phyloP scores from a whole-genome alignment of 2,329 filamentous ascomycete species.

The Bipolaris bicolor region DNA sequence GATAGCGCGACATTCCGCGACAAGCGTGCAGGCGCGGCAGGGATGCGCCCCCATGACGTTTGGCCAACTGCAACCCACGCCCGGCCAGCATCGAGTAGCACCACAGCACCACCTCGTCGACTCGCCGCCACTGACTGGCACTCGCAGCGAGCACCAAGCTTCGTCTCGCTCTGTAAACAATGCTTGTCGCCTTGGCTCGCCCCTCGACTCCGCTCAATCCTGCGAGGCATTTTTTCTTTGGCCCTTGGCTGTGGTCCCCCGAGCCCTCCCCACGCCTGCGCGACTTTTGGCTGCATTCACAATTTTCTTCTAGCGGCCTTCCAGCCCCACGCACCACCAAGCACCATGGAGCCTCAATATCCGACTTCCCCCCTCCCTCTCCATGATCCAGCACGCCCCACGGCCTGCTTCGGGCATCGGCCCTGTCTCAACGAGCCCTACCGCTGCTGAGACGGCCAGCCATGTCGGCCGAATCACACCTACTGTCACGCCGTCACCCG shows the following conservation, averaged over 20 bases:
- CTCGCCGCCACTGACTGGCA: not conserved
- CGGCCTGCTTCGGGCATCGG: constrained; percentile 13
- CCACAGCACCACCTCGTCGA: constrained; percentile 1
- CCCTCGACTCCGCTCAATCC: not conserved
- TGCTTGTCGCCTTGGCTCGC: constrained; percentile 15
- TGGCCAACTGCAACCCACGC: constrained; percentile 7
- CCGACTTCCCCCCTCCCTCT: constrained; percentile 12
- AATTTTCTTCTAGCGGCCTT: constrained; percentile 27
- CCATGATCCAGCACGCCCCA: constrained; percentile 22
- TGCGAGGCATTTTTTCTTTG: constrained; percentile 17
- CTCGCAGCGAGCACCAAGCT: constrained; percentile 10
- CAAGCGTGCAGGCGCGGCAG: constrained; percentile 14
- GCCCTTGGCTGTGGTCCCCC: not conserved
- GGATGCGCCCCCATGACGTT: constrained; percentile 18
- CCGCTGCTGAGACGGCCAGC: constrained; percentile 11
- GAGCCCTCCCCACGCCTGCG: constrained; percentile 18
- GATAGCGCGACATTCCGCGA: constrained; percentile 26
- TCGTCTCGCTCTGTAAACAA: constrained; percentile 6
- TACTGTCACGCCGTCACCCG: constrained; percentile 18
- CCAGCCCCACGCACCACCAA: constrained; percentile 20
- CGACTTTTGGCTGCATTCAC: constrained; percentile 19
- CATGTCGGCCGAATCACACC: constrained; percentile 22
- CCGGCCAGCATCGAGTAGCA: not conserved
- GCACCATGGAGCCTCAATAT: constrained; percentile 4
- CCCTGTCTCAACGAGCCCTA: constrained; percentile 20